These are phyloP conservation scores for Elongisporangium anandrum DNA, from an alignment of 352 stramenopile species.

Conservation along the genomic window DNA sequence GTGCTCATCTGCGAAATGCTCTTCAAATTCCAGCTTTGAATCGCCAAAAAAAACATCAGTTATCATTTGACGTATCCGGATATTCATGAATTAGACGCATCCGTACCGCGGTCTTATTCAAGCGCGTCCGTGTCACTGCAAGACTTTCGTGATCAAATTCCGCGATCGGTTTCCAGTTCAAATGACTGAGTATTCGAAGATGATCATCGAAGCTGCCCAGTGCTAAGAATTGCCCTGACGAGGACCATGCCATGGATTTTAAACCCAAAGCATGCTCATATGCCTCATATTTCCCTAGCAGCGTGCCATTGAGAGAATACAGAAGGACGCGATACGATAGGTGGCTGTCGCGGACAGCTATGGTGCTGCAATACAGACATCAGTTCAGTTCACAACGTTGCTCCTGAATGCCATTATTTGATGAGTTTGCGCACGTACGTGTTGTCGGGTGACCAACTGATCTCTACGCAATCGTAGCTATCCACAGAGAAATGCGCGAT, in stretches of 20 bases:
- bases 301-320: conserved; percentile 56
- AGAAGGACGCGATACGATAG: conserved; percentile 73
- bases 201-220: conserved; percentile 78
- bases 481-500: conserved; percentile 63
- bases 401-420: too few relatives aligned
- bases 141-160: conserved; percentile 70
- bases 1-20: conserved; percentile 45
- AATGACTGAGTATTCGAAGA: conserved; percentile 65
- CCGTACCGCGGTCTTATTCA: conserved; percentile 44
- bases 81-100: too few relatives aligned
- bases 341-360: conserved; percentile 65
- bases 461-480: conserved; percentile 78
- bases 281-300: conserved; percentile 73
- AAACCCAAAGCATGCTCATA: conserved; percentile 79
- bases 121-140: conserved; percentile 32
- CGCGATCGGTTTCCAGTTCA: conserved; percentile 72
- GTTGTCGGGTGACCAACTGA: conserved; percentile 65
- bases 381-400: too few relatives aligned
- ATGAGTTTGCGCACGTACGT: too few relatives aligned
- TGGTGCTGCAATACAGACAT: conserved; percentile 21
- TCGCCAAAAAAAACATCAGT: background rate
- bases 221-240: conserved; percentile 72
- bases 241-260: conserved; percentile 71
- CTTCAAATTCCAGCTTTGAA: conserved; percentile 63
- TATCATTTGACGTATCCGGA: too few relatives aligned